Evolutionary conservation across 202 grass and related monocot genomes (phyloP), one percentile per base, ranked within the genome.

Genomic region (Setaria italica): DNA sequence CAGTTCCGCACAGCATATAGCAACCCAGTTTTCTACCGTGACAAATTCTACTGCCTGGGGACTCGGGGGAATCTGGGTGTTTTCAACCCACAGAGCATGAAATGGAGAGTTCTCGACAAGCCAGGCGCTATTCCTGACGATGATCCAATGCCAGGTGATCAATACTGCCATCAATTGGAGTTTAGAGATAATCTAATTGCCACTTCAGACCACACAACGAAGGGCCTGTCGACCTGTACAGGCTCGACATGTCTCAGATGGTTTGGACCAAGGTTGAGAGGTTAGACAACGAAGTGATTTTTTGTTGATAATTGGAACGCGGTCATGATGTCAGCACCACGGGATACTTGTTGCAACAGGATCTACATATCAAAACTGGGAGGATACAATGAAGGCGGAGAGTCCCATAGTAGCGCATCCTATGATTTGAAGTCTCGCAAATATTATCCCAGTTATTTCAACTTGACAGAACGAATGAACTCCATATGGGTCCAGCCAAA

Each of bases 81-180:
- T 58, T 58, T 58, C 55, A 66, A 66, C 33, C 63, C 63, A 16
- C 30, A 66, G 5, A 17, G 16, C 4, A 66, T 66, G 63, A 17
- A 13, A 66, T 66, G 63, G 63, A 66, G 63, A 66, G 63, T 66
- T 66, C 63, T 66, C 6, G 63, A 66, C 14, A 37, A 37, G 17
- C 63, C 63, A 37, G 6, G 2, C 16, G 4, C 63, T 66, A 2
- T 66, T 66, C 12, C 37, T 17, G 63, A 35, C 2, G 63, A 33
- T 17, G 63, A 66, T 37, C 63, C 63, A 66, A 3, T 35, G 14
- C 63, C 63, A 15, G 32, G 63, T 37, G 32, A 66, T 16, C 13
- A 16, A 12, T 37, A 66, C 13, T 66, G 63, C 12, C 30, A 66
- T 37, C 63, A 37, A 7, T 7, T 66, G 33, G 63, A 66, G 33